Base-by-base conservation (phyloP, 345 rosid species). In the Punica granatum region DNA sequence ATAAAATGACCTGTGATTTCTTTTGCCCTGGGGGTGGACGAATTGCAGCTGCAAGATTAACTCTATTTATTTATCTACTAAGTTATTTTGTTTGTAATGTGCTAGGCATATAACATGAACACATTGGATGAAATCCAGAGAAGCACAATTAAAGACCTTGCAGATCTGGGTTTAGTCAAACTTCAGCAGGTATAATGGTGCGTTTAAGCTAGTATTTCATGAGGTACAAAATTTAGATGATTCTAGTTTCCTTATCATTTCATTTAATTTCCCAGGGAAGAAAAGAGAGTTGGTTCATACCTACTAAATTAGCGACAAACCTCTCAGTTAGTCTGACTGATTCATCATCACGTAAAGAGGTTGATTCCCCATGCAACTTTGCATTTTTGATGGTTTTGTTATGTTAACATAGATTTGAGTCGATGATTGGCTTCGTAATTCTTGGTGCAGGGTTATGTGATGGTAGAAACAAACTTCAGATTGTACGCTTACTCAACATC, bases 231-330 rank as follows among this genome's bases (percentile, higher is more conserved):
- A 10, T 63, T 23, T n/a, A 16, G 13, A 32, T 28, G 6, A 3
- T 30, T 37, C 18, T 42, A 35, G 46, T 63, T 42, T 37, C 21
- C 31, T 63, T 70, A 66, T 69, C 23, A 64, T 46, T 48, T 58
- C 33, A 34, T 72, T 18, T 68, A 36, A 63, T 44, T 67, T 34
- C 72, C 63, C 84, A 90, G 98, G 98, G 96, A 69, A 86, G 91
- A 82, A 94, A 86, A 69, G 97, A 91, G 60, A 85, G 89, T 78
- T 94, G 97, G 99, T 89, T 91, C 81, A 88, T 90, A 76, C 98
- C 98, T 34, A 93, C 97, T 73, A 89, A 86, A 74, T 76, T 93
- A 76, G 95, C 89, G 31, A 87, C 97, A 41, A 90, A 91, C 86
- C 83, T 93, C 67, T 90, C 98, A 33, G 78, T 88, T 75, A 93